Conservation (phyloP, 2,329 filamentous ascomycete genomes). For the Magnaporthiopsis rhizophila region DNA sequence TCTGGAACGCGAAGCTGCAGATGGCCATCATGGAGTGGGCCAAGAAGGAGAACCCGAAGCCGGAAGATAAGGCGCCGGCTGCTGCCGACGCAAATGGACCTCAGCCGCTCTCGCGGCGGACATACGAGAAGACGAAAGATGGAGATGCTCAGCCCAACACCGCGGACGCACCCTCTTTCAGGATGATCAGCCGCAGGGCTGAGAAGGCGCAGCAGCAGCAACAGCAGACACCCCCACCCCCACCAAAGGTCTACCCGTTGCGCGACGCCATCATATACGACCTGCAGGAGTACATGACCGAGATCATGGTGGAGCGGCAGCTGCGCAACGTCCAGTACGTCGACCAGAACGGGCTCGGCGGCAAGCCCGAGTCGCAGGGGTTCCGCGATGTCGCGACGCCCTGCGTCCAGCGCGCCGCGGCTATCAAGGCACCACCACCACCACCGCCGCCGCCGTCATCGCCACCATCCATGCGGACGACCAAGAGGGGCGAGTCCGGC, state of each 20-base stretch:
- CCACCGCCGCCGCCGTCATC: conserved; percentile 11
- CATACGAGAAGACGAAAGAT: background rate
- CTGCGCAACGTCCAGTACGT: conserved; percentile 20
- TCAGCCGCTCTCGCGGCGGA: background rate
- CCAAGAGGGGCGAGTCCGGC: conserved; percentile 10
- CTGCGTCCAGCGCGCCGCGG: conserved; percentile 24
- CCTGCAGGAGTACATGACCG: conserved; percentile 11
- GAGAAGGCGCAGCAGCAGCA: background rate
- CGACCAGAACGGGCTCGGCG: conserved; percentile 37
- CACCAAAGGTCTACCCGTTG: background rate
- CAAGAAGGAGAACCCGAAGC: conserved; percentile 16
- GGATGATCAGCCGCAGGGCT: background rate
- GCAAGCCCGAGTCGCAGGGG: conserved; percentile 21
- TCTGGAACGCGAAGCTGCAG: conserved; percentile 41
- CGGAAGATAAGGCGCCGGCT: background rate
- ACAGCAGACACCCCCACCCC: background rate
- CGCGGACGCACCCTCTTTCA: background rate
- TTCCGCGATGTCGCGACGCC: conserved; percentile 35
- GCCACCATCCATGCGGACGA: conserved; percentile 12
- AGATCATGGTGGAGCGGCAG: conserved; percentile 6
- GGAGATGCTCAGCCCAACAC: background rate
- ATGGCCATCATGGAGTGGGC: conserved; percentile 36
- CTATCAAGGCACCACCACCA: background rate
- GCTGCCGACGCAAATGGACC: background rate
- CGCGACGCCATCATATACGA: conserved; percentile 6